phyloP scores from a whole-genome alignment of 2,329 filamentous ascomycete genomes.

The Arthrocladium fulminans region DNA sequence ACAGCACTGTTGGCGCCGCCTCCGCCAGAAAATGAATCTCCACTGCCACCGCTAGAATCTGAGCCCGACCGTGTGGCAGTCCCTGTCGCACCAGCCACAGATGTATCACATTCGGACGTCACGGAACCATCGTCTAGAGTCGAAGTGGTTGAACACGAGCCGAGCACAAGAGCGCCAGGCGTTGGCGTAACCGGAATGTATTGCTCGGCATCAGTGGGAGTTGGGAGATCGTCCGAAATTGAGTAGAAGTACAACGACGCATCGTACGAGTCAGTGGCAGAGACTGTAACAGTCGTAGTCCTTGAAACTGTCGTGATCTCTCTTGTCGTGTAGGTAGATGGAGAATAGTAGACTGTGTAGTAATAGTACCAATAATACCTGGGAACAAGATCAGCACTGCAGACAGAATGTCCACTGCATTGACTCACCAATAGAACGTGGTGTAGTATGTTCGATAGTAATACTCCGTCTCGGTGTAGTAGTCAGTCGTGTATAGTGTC shows the following conservation, averaged over 20 bases:
- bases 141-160: neutral
- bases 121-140: neutral
- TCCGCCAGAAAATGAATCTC: neutral
- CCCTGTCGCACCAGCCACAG: neutral
- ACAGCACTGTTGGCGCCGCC: neutral
- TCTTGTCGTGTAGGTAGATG: neutral
- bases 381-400: neutral
- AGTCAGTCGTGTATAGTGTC: neutral
- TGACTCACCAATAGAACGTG: neutral
- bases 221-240: neutral
- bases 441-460: neutral
- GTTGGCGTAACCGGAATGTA: neutral
- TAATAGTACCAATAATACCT: slow-evolving; percentile 1
- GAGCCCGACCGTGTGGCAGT: neutral
- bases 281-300: neutral
- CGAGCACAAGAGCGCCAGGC: neutral
- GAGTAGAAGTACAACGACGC: neutral
- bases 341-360: neutral
- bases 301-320: neutral
- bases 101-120: neutral
- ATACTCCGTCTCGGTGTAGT: neutral
- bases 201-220: neutral
- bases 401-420: neutral
- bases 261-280: neutral
- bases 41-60: neutral